Evolutionary conservation across 805 yeast genomes (phyloP).

Genomic region (Candida ponderosae): DNA sequence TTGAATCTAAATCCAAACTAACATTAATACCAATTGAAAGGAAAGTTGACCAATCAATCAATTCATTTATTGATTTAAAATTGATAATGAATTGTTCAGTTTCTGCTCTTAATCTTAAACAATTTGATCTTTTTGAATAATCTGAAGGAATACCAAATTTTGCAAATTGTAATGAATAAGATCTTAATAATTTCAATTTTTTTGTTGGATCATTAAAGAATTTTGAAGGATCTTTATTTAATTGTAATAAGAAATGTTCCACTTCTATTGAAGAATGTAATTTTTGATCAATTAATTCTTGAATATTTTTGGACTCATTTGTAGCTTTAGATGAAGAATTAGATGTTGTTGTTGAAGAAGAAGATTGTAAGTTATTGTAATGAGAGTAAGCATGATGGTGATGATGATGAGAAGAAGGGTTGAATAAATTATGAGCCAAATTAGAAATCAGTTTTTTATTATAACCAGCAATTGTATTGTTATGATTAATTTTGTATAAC

Average conservation of each 20-base stretch:
- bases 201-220: slow-evolving; percentile 18
- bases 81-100: slow-evolving; percentile 72
- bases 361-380: no score
- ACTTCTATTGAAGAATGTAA: slow-evolving; percentile 12
- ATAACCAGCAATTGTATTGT: no score
- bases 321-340: not conserved
- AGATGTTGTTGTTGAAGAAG: slow-evolving; percentile 4
- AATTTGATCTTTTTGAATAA: slow-evolving; percentile 62
- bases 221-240: slow-evolving; percentile 13
- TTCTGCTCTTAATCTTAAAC: slow-evolving; percentile 72
- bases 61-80: slow-evolving; percentile 51
- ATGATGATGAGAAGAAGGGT: slow-evolving; percentile 6
- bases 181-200: slow-evolving; percentile 34
- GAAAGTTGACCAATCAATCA: slow-evolving; percentile 74
- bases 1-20: slow-evolving; percentile 62
- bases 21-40: slow-evolving; percentile 72
- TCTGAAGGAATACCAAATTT: slow-evolving; percentile 81
- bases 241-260: slow-evolving; percentile 14
- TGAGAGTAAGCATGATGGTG: no score
- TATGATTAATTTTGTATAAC: not conserved
- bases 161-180: slow-evolving; percentile 80
- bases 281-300: slow-evolving; percentile 14
- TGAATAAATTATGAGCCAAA: slow-evolving; percentile 8
- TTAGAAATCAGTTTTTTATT: slow-evolving; percentile 1
- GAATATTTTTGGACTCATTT: not conserved